phyloP scores from a whole-genome alignment of 2,329 filamentous ascomycete species.

The Herpotrichia juniperi region DNA sequence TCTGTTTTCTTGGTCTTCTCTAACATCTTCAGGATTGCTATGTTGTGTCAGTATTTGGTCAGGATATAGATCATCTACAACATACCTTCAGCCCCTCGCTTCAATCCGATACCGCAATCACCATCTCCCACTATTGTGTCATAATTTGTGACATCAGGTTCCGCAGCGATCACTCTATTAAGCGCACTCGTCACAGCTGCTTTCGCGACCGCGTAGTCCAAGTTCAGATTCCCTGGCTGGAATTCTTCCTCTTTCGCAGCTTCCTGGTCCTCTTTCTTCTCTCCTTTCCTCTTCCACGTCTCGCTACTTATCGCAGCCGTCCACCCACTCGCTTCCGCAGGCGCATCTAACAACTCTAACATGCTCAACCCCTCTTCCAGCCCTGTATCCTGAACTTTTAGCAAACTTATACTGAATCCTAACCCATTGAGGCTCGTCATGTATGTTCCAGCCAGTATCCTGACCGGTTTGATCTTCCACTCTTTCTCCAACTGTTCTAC shows the following conservation, averaged over 20 bases:
- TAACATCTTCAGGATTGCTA: slow-evolving; percentile 51
- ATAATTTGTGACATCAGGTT: slow-evolving; percentile 69
- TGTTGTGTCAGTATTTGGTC: slow-evolving; percentile 25
- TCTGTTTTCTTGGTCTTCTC: slow-evolving; percentile 52
- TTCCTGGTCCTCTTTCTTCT: slow-evolving; percentile 50
- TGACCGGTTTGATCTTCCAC: slow-evolving; percentile 65
- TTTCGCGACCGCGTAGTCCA: slow-evolving; percentile 59
- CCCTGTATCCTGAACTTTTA: slow-evolving; percentile 67
- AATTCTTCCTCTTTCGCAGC: slow-evolving; percentile 50
- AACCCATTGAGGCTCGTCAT: slow-evolving; percentile 75
- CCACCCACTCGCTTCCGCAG: slow-evolving; percentile 72
- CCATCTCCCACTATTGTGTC: slow-evolving; percentile 88
- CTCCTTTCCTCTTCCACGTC: slow-evolving; percentile 62
- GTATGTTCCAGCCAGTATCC: slow-evolving; percentile 70
- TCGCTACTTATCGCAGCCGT: slow-evolving; percentile 62
- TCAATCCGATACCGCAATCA: slow-evolving; percentile 86
- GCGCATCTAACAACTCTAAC: slow-evolving; percentile 71
- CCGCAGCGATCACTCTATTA: slow-evolving; percentile 66
- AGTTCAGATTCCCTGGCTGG: slow-evolving; percentile 59
- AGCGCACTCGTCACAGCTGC: slow-evolving; percentile 63
- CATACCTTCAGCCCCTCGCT: slow-evolving; percentile 78
- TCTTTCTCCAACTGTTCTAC: slow-evolving; percentile 63
- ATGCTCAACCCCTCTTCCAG: slow-evolving; percentile 64
- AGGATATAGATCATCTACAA: slow-evolving; percentile 39
- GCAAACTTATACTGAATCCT: slow-evolving; percentile 72